Evolutionary conservation across 192 early-diverging fungal species (phyloP).

Genomic region (Dispira simplex): DNA sequence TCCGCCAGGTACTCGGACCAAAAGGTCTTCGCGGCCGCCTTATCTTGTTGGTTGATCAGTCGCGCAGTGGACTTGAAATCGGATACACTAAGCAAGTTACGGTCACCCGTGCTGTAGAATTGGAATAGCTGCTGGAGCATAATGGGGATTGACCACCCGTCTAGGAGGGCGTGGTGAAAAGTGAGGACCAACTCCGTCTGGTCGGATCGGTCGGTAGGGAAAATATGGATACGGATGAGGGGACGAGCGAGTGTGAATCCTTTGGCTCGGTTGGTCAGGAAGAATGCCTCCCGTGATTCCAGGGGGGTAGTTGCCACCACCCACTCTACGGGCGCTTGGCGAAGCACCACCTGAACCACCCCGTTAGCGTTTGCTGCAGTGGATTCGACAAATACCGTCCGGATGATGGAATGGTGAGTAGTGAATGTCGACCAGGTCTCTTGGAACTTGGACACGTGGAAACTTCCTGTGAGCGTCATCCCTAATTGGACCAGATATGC

Average conservation of each 20-base stretch:
- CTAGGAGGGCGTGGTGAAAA: conserved; percentile 5
- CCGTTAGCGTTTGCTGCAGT: not conserved
- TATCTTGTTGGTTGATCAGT: not conserved
- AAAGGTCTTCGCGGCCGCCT: not conserved
- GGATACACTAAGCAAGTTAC: not conserved
- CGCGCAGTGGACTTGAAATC: not conserved
- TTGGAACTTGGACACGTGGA: not conserved
- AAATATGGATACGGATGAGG: not conserved
- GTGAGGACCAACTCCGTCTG: not conserved
- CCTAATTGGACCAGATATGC: not conserved
- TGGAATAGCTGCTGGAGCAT: not conserved
- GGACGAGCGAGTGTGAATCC: not conserved
- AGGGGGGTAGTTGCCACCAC: not conserved
- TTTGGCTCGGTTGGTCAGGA: not conserved
- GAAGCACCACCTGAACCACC: not conserved
- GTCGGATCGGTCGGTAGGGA: not conserved
- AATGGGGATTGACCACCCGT: conserved; percentile 10
- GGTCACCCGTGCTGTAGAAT: not conserved
- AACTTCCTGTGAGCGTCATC: not conserved
- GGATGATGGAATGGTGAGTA: not conserved
- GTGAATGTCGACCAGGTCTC: not conserved
- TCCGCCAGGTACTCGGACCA: not conserved
- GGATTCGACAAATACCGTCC: not conserved
- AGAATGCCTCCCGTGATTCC: not conserved
- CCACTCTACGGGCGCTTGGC: not conserved